phyloP scores from a whole-genome alignment of 2,329 filamentous ascomycete species.

The Fusarium sp. region DNA sequence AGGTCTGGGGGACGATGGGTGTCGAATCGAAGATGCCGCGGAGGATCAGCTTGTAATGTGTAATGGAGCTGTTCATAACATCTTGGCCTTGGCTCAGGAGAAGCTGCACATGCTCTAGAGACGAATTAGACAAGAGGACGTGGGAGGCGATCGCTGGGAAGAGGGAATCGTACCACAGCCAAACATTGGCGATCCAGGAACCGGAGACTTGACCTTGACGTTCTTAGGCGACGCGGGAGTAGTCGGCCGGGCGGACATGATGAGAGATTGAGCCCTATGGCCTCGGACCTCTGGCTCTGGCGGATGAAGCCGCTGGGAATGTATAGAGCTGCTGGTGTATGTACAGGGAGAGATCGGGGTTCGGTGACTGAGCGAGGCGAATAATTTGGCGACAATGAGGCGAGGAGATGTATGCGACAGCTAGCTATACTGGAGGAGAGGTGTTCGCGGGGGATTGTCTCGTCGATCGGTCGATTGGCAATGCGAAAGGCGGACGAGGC shows the following conservation, averaged over 20 bases:
- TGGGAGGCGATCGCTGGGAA: slow-evolving; percentile 13
- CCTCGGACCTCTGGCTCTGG: slow-evolving; percentile 3
- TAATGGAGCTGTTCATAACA: slow-evolving; percentile 77
- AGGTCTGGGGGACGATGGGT: slow-evolving; percentile 76
- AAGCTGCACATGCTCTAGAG: slow-evolving; percentile 79
- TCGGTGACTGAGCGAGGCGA: slow-evolving; percentile 1
- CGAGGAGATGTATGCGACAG: neutral
- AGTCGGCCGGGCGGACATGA: slow-evolving; percentile 64
- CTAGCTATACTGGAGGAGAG: neutral
- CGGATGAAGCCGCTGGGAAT: slow-evolving; percentile 6
- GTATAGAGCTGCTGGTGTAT: slow-evolving; percentile 5
- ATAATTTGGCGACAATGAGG: neutral
- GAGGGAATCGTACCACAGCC: slow-evolving; percentile 71
- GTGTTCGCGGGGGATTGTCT: slow-evolving; percentile 1
- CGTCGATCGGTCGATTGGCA: slow-evolving; percentile 18
- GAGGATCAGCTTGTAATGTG: slow-evolving; percentile 81
- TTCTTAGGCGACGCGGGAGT: slow-evolving; percentile 70
- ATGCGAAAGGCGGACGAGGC: slow-evolving; percentile 29
- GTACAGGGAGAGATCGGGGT: slow-evolving; percentile 9
- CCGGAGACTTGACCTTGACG: slow-evolving; percentile 72
- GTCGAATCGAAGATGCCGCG: slow-evolving; percentile 79
- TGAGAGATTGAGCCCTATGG: slow-evolving; percentile 22
- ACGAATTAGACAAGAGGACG: slow-evolving; percentile 48
- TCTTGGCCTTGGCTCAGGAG: slow-evolving; percentile 75
- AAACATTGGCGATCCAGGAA: slow-evolving; percentile 72